Base-by-base conservation (phyloP, 768 basidiomycete genomes). In the Termitomyces sp. region DNA sequence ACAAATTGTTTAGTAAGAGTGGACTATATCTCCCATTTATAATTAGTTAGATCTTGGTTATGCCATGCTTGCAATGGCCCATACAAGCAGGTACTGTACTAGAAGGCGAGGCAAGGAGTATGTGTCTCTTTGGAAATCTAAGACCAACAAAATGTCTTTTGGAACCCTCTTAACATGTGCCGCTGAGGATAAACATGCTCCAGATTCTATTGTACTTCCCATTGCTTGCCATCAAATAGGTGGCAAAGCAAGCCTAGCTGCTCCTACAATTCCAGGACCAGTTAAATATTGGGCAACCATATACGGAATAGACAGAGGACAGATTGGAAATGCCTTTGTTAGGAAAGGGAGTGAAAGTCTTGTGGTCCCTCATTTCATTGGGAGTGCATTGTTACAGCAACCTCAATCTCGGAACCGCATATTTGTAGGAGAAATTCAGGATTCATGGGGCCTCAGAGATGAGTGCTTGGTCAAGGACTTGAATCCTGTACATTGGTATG, bases 41-140 rank as follows among this genome's bases (percentile, higher is more conserved):
- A n/a, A n/a, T n/a, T n/a, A n/a, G n/a, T n/a, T n/a, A n/a, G n/a
- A n/a, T n/a, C n/a, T n/a, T n/a, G n/a, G n/a, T n/a, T n/a, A n/a
- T n/a, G n/a, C n/a, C n/a, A n/a, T n/a, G n/a, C n/a, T n/a, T n/a
- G n/a, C n/a, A n/a, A n/a, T n/a, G n/a, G n/a, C n/a, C n/a, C n/a
- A n/a, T n/a, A n/a, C n/a, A n/a, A n/a, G n/a, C n/a, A n/a, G n/a
- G n/a, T n/a, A n/a, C 0, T 84, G 82, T 61, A 70, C 76, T 14
- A 60, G 66, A 28, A 73, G 61, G 57, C 74, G 83, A 6, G 81
- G 82, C 6, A 82, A 81, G 52, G 61, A 65, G 12, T 83, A 81
- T 57, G 56, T 81, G 60, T 1, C 67, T 12, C 9, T 36, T 2
- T 4, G 22, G 38, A 36, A 36, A 33, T 14, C 7, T 9, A 28